phyloP scores from a whole-genome alignment of 306 rosid genomes.

The Ormosia semicastrata region DNA sequence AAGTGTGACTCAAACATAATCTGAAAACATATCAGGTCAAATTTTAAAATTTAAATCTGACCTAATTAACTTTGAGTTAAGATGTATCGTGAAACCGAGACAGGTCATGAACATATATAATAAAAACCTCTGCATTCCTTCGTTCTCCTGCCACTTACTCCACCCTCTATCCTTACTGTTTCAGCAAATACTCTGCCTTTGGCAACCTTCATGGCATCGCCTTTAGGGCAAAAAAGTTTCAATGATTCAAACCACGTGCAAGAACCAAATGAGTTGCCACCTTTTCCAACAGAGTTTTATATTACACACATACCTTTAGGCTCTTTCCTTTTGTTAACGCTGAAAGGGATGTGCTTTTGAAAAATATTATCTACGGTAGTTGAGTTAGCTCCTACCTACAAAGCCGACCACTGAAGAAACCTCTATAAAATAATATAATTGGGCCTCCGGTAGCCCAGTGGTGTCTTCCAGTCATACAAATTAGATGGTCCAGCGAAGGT shows the following conservation, averaged over 20 bases:
- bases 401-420: constrained; percentile 14
- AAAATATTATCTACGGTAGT: constrained; percentile 27
- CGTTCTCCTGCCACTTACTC: not conserved
- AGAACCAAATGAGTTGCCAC: not conserved
- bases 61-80: too few relatives aligned
- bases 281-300: not conserved
- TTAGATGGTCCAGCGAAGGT: not conserved
- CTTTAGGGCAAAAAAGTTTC: not conserved
- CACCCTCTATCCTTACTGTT: not conserved
- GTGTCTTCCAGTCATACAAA: not conserved
- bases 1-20: too few relatives aligned
- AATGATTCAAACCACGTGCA: constrained; percentile 12
- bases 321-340: constrained; percentile 34
- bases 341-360: constrained; percentile 23
- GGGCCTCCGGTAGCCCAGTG: not conserved
- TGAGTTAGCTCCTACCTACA: not conserved
- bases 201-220: not conserved
- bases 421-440: not conserved
- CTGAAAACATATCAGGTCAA: too few relatives aligned
- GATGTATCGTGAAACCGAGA: too few relatives aligned
- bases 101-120: too few relatives aligned
- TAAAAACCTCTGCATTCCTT: not conserved
- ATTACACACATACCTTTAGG: not conserved
- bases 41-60: too few relatives aligned
- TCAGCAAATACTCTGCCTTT: not conserved